Conservation (phyloP, 345 rosid species). For the Syzygium aromaticum region DNA sequence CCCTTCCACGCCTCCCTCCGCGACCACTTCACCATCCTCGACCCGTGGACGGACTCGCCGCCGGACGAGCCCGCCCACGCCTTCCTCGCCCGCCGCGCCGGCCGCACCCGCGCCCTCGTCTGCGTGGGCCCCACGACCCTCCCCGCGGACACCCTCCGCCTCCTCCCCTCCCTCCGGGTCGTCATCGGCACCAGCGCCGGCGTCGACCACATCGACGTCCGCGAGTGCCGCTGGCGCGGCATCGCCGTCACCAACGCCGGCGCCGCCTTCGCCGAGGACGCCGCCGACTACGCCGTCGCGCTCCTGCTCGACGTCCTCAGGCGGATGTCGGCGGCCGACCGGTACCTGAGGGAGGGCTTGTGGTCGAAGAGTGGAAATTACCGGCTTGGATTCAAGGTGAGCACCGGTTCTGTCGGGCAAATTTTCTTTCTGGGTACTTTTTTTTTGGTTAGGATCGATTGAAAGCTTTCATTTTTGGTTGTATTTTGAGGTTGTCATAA, state of each 20-base stretch:
- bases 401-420: neutral
- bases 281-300: slow-evolving; percentile 32
- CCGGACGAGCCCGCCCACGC: slow-evolving; percentile 9
- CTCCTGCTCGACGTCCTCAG: slow-evolving; percentile 31
- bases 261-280: slow-evolving; percentile 26
- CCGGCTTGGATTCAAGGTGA: slow-evolving; percentile 36
- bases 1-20: neutral
- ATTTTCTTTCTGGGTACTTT: neutral
- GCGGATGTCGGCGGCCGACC: slow-evolving; percentile 17
- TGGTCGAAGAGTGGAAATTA: slow-evolving; percentile 16
- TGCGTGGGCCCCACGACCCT: slow-evolving; percentile 21
- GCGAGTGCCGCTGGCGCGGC: slow-evolving; percentile 31
- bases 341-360: slow-evolving; percentile 17
- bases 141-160: slow-evolving; percentile 12
- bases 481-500: neutral
- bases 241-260: slow-evolving; percentile 27
- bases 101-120: slow-evolving; percentile 18
- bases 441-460: neutral
- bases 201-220: slow-evolving; percentile 29
- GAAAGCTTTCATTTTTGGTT: neutral
- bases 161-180: slow-evolving; percentile 20
- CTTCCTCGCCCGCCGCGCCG: slow-evolving; percentile 18
- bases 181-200: slow-evolving; percentile 28
- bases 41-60: slow-evolving; percentile 13
- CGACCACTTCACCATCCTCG: slow-evolving; percentile 6